phyloP scores from a whole-genome alignment of 108 stramenopile species.

The Pseudonitzschia delicatissima region DNA sequence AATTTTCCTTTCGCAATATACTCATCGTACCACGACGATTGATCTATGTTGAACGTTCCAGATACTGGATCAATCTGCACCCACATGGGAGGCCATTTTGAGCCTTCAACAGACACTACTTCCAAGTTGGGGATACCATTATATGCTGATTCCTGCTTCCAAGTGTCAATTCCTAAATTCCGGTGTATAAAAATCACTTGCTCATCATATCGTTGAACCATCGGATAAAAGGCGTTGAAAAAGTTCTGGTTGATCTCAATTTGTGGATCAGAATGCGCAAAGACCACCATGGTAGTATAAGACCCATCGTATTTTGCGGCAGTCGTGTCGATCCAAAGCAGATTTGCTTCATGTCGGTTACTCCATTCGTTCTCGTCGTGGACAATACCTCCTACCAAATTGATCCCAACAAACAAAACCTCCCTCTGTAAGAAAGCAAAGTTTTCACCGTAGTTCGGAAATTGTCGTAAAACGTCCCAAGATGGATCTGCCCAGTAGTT shows the following conservation, averaged over 20 bases:
- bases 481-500: conserved; percentile 27
- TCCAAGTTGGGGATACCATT: conserved; percentile 27
- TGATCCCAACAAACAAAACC: conserved; percentile 57
- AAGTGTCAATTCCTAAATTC: conserved; percentile 27
- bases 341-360: conserved; percentile 22
- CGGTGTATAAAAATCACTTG: conserved; percentile 36
- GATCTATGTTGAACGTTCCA: conserved; percentile 24
- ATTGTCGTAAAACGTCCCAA: conserved; percentile 21
- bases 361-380: conserved; percentile 42
- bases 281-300: conserved; percentile 28
- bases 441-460: conserved; percentile 39
- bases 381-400: conserved; percentile 45
- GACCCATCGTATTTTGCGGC: neutral
- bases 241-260: conserved; percentile 30
- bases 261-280: conserved; percentile 39
- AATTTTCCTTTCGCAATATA: conserved; percentile 13
- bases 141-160: conserved; percentile 14
- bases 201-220: conserved; percentile 13
- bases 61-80: conserved; percentile 24
- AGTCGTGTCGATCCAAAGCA: conserved; percentile 39
- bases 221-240: conserved; percentile 23
- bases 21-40: conserved; percentile 36
- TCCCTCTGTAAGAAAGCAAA: conserved; percentile 48
- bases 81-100: conserved; percentile 41
- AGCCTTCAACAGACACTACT: conserved; percentile 34